Conservation (phyloP, 306 rosid species). For the Dalbergia cochinchinensis region DNA sequence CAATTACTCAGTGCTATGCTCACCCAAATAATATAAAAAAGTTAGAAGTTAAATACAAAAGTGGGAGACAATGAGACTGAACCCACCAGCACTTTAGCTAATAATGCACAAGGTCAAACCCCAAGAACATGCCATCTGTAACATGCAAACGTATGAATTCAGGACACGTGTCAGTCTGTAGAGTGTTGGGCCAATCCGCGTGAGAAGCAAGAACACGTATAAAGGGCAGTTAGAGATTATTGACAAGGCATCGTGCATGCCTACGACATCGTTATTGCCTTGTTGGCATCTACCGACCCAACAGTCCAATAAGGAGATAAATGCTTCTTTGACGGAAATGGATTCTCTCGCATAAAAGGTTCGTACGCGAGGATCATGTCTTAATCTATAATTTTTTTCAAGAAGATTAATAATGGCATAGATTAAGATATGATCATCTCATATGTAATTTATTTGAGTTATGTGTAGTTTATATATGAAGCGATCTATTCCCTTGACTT, state of each 20-base stretch:
- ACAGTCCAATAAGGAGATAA: neutral
- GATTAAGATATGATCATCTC: too few species aligned
- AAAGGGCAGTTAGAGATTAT: constrained; percentile 6
- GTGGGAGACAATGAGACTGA: constrained; percentile 37
- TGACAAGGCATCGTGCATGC: constrained; percentile 47
- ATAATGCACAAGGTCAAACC: constrained; percentile 21
- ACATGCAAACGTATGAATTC: neutral
- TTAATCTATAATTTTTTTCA: too few species aligned
- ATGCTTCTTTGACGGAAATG: too few species aligned
- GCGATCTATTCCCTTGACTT: too few species aligned
- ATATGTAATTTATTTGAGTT: too few species aligned
- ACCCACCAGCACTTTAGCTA: constrained; percentile 29
- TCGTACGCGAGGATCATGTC: too few species aligned
- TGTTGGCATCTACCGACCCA: neutral
- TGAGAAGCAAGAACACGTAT: constrained; percentile 8
- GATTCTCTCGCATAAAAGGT: too few species aligned
- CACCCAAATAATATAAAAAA: neutral
- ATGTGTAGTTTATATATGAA: too few species aligned
- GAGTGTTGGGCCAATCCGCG: constrained; percentile 35
- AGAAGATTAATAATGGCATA: too few species aligned
- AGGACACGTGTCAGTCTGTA: constrained; percentile 35
- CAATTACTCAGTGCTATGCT: constrained; percentile 1
- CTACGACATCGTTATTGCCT: neutral
- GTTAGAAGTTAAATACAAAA: neutral
- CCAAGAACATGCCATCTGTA: constrained; percentile 37